Evolutionary conservation across 2,329 filamentous ascomycete species (phyloP), one percentile per base, ranked within the genome.

Genomic region (Aspergillus glaucus): DNA sequence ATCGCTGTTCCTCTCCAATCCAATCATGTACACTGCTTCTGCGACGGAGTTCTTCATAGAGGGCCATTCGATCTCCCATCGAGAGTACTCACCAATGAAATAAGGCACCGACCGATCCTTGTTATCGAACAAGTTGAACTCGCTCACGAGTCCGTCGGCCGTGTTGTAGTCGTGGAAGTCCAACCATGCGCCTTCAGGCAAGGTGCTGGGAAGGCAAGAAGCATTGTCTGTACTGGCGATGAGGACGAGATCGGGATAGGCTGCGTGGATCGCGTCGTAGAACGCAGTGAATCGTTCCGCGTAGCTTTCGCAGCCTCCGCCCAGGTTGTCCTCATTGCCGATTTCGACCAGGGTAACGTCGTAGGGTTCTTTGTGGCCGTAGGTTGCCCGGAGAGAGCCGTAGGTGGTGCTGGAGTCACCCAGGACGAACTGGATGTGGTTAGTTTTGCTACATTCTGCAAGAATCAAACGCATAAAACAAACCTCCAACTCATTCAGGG

Each of bases 281-380:
- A 84, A 82, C 55, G 73, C 67, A 4, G 74, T 73, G 59, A 83
- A 81, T 7, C 82, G 76, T 55, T 78, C 68, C 1, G 70, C 62
- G 66, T 76, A 80, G 1, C 73, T 74, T 0, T 56, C 54, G 1
- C 71, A 66, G 6, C 73, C 75, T 9, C 76, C 76, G 8, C 73
- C 72, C 3, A 84, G 74, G 69, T 78, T 78, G 54, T 86, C 82
- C 59, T 86, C 82, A 60, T 86, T 85, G 47, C 82, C 82, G 43
- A 85, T 67, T 62, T 85, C 81, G 43, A 85, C 79, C 54, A 78
- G 79, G 10, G 75, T 68, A 28, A 85, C 69, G 44, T 64, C 65
- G 65, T 78, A 85, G 0, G 82, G 81, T 51, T 79, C 73, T 0
- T 76, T 73, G 55, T 82, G 76, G 3, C 82, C 82, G 2, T 82